Conservation (phyloP, 306 rosid species). For the Trifolium dubium region DNA sequence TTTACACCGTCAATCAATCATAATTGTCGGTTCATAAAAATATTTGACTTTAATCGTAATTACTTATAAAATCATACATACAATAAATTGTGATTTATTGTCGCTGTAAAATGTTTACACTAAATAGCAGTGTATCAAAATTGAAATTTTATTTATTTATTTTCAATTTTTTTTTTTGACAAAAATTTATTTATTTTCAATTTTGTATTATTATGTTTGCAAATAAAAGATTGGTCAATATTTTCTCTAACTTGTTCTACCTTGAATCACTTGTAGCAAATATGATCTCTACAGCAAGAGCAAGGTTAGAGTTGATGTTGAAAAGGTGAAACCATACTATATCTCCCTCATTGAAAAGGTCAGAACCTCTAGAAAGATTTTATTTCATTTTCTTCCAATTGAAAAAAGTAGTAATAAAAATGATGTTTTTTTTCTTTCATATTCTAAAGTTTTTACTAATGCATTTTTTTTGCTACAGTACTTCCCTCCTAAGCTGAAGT, state of each 20-base stretch:
- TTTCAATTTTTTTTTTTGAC: too few relatives aligned
- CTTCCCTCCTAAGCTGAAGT: conserved; percentile 75
- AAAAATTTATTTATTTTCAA: background rate
- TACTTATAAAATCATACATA: too few relatives aligned
- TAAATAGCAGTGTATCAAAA: too few relatives aligned
- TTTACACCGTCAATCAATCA: too few relatives aligned
- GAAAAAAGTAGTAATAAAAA: background rate
- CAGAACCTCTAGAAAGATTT: background rate
- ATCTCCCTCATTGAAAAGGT: conserved; percentile 71
- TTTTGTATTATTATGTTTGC: background rate
- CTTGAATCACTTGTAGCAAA: conserved; percentile 53
- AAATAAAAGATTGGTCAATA: conserved; percentile 8
- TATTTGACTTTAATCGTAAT: too few relatives aligned
- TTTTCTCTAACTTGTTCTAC: conserved; percentile 4
- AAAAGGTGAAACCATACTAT: conserved; percentile 81
- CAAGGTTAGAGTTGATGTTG: conserved; percentile 65
- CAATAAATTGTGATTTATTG: too few relatives aligned
- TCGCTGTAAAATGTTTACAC: too few relatives aligned
- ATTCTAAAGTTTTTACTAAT: background rate
- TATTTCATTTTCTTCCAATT: background rate
- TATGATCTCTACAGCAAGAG: conserved; percentile 91
- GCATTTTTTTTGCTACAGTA: conserved; percentile 56
- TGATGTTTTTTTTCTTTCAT: background rate
- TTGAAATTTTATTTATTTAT: background rate
- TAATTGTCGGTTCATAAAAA: too few relatives aligned